Evolutionary conservation across 306 rosid species (phyloP), one percentile per base, ranked within the genome.

Genomic region (Ormosia semicastrata): DNA sequence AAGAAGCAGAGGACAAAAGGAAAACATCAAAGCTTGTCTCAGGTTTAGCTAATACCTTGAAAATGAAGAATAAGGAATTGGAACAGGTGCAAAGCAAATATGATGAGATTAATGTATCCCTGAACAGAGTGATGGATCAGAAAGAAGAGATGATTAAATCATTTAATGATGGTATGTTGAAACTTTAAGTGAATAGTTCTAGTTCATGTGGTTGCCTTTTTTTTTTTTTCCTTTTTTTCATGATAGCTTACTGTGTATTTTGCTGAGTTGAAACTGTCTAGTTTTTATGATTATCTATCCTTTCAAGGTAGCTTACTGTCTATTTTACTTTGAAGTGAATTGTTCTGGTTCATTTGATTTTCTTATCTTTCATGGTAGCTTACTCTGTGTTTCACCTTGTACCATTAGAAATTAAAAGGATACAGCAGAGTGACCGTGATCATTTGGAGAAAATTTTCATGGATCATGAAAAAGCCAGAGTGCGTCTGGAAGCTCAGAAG

Each of bases 91-190:
- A 70, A 4, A 75, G 79, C 76, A 81, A 83, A 73, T 90, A 71
- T 63, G 37, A 41, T 6, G 81, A 87, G 81, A 78, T 92, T 8
- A 77, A 37, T 49, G 82, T 54, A 33, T 81, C 86, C 24, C 73
- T 90, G 57, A 87, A 79, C 69, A 82, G 71, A 57, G 18, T 84
- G 68, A 81, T 90, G 82, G 76, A 9, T 43, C 76, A 84, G 79
- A 90, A 82, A 62, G 98, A 91, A 58, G 82, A 74, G 11, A 72
- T 86, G 59, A 59, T 86, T 40, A 80, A 85, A 75, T 18, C 17
- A 17, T 88, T 50, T 75, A 87, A 89, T 65, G 87, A 89, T 14
- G 88, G 97, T 94, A 81, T 54, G 84, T 33, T 60, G 50, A 30
- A 70, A 69, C 75, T 71, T 62, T 8, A 15, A 54, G 5, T 66